A percentile compares a stretch with the other conserved stretches of the same genome.
Conservation (phyloP, 495 filamentous ascomycete genomes). For the Daldinia bambusicola region DNA sequence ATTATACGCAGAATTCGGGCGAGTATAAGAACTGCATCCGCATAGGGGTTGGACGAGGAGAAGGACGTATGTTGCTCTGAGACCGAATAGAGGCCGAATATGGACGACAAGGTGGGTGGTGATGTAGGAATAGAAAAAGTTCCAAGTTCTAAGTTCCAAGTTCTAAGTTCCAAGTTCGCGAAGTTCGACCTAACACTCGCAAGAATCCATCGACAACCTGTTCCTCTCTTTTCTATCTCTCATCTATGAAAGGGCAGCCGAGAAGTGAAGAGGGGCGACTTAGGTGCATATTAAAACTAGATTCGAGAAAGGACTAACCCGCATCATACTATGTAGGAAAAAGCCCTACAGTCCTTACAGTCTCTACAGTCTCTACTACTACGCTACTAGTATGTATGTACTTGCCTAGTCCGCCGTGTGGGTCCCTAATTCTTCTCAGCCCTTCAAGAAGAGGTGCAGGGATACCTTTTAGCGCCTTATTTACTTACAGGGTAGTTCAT, state of each 20-base stretch:
- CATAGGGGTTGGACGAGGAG: constrained; percentile 13
- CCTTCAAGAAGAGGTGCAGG: constrained; percentile 15
- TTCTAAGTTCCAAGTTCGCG: too few relatives aligned
- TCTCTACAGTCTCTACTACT: too few relatives aligned
- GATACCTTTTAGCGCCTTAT: constrained; percentile 23
- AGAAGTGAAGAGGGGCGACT: constrained; percentile 41
- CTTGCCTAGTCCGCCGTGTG: constrained; percentile 23
- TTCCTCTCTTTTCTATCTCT: constrained; percentile 9
- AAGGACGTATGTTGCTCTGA: neutral
- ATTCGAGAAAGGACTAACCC: constrained; percentile 42
- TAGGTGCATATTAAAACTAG: constrained; percentile 47
- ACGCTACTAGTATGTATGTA: neutral
- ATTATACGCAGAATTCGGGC: constrained; percentile 10
- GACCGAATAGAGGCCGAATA: constrained; percentile 11
- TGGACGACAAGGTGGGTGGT: constrained; percentile 25
- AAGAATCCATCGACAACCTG: constrained; percentile 39
- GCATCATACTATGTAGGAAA: constrained; percentile 26
- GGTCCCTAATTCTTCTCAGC: constrained; percentile 25
- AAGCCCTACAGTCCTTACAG: constrained; percentile 29
- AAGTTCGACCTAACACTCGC: constrained; percentile 35
- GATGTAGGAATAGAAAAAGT: constrained; percentile 3
- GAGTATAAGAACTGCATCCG: constrained; percentile 1
- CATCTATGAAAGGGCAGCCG: constrained; percentile 28
- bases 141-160: too few relatives aligned
- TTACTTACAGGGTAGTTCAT: neutral